Percentiles rank a stretch among this genome's conserved stretches.
Conservation (phyloP, 2,329 filamentous ascomycete genomes). For the Aspergillus tanneri region DNA sequence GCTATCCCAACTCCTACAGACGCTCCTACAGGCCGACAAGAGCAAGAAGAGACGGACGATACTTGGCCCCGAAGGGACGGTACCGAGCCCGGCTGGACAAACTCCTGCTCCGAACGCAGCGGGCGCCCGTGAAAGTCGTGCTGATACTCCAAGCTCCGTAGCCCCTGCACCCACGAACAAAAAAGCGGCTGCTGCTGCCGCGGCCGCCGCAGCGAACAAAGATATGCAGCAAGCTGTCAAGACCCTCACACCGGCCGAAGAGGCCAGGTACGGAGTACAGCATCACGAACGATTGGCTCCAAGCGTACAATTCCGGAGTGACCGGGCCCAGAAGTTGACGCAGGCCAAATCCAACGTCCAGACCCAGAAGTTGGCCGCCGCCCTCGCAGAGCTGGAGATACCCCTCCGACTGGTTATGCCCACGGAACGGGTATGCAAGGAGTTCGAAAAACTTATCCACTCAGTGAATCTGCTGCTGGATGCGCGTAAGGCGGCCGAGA, state of each 20-base stretch:
- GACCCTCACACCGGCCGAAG: slow-evolving; percentile 72
- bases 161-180: slow-evolving; percentile 28
- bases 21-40: slow-evolving; percentile 78
- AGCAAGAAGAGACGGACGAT: slow-evolving; percentile 81
- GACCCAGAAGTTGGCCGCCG: slow-evolving; percentile 49
- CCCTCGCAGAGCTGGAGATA: slow-evolving; percentile 49
- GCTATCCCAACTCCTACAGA: slow-evolving; percentile 75
- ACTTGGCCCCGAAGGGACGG: slow-evolving; percentile 57
- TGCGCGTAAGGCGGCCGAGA: slow-evolving; percentile 48
- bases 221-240: slow-evolving; percentile 58
- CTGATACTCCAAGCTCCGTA: slow-evolving; percentile 36
- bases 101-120: slow-evolving; percentile 40
- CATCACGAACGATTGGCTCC: slow-evolving; percentile 80
- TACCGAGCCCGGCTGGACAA: slow-evolving; percentile 55
- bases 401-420: slow-evolving; percentile 50
- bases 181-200: slow-evolving; percentile 41
- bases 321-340: slow-evolving; percentile 50
- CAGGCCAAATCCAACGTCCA: slow-evolving; percentile 53
- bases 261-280: slow-evolving; percentile 77
- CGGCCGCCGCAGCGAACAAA: slow-evolving; percentile 39
- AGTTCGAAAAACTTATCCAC: slow-evolving; percentile 50
- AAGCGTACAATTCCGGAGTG: slow-evolving; percentile 84
- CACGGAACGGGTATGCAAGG: slow-evolving; percentile 50
- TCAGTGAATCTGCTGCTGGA: slow-evolving; percentile 50
- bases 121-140: slow-evolving; percentile 37